Evolutionary conservation across 2,329 filamentous ascomycete genomes (phyloP), one percentile per base, ranked within the genome.

Genomic region (Colletotrichum viniferum): DNA sequence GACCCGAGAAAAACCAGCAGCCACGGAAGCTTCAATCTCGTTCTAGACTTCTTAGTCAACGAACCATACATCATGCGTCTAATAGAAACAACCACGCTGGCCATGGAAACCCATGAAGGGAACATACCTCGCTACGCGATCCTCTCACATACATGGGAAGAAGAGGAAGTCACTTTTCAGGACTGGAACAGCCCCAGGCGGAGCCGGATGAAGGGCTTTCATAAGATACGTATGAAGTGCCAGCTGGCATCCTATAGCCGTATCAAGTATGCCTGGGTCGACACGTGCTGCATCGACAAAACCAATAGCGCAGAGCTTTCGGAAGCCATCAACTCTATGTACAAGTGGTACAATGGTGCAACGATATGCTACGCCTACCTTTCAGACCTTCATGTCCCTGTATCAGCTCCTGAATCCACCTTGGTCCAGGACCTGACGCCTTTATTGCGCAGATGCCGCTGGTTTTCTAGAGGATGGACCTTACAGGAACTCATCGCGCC

Each of bases 101-200:
- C 30, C 12, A 21, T 63, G 30, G 21, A 63, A 63, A 9, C 1
- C 0, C 5, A 32, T 0, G 0, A 1, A 4, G 60, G 12, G 6
- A 3, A 4, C n/a, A 76, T 77, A 12, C 81, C 81, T 3, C 74
- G 75, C 28, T 82, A 82, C 72, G 80, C 79, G 38, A 81, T 83
- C 48, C 69, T 82, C n/a, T 82, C 81, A 14, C 81, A 83, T 68
- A 81, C 80, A 4, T 81, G 80, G 78, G 78, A 72, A 18, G 48
- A 73, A 2, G 80, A 81, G 14, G 81, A 83, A 63, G 79, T 81
- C 60, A 77, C 77, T 10, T 76, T 78, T 55, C 77, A 78, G 14
- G 64, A 67, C 14, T 24, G 36, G 48, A 5, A 5, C 0, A n/a
- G 24, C 3, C 3, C 5, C 1, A 26, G 1, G 12, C 28, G 36